Percentiles rank a stretch among this genome's conserved stretches.
Evolutionary conservation across 441 rosid genomes (phyloP).

Genomic region (Bruguiera hainesii): DNA sequence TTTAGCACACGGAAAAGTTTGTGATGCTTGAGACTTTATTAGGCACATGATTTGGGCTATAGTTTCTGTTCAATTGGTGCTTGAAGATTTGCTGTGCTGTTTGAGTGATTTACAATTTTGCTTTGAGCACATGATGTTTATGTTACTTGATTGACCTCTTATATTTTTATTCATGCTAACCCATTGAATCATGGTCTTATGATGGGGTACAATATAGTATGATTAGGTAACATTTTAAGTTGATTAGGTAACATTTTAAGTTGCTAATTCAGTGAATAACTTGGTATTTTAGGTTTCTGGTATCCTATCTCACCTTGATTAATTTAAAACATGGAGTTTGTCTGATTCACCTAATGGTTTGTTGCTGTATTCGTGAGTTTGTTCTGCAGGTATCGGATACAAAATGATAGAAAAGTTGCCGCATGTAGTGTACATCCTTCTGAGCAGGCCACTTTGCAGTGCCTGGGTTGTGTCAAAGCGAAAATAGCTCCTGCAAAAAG

Average conservation of each 20-base stretch:
- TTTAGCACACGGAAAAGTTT: no score
- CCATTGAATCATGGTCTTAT: background rate
- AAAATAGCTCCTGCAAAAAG: conserved; percentile 79
- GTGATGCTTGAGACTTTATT: no score
- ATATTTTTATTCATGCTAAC: no score
- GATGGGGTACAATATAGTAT: background rate
- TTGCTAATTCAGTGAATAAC: background rate
- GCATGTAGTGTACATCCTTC: conserved; percentile 93
- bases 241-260: conserved; percentile 4
- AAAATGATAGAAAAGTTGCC: conserved; percentile 90
- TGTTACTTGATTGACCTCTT: no score
- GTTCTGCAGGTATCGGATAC: conserved; percentile 83
- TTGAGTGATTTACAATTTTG: no score
- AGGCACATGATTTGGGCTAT: no score
- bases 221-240: conserved; percentile 2
- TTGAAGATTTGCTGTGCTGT: no score
- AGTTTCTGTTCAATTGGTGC: no score
- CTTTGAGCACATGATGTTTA: no score
- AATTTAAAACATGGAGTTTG: background rate
- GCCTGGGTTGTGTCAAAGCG: conserved; percentile 91
- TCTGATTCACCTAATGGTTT: background rate
- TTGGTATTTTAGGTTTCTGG: background rate
- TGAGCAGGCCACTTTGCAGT: conserved; percentile 91
- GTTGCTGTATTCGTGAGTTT: conserved; percentile 11
- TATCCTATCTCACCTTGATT: conserved; percentile 5